Evolutionary conservation across 129 eudicot species (phyloP).

Genomic region (Deinandra increscens): DNA sequence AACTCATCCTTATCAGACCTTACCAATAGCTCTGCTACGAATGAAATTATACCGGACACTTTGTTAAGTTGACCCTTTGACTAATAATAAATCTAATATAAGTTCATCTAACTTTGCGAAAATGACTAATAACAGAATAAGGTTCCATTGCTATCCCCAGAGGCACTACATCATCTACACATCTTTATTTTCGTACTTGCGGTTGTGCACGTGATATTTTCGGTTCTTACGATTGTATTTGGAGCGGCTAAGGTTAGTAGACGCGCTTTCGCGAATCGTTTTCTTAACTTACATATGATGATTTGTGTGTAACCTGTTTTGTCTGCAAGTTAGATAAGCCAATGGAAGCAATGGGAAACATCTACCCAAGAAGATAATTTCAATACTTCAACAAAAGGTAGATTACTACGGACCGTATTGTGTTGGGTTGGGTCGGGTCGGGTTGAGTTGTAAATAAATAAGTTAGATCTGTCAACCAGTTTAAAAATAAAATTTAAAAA

Average conservation of each 20-base stretch:
- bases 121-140: slow-evolving; percentile 51
- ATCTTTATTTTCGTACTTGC: slow-evolving; percentile 91
- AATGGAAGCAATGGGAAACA: slow-evolving; percentile 91
- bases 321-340: slow-evolving; percentile 53
- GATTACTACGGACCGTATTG: too few relatives aligned
- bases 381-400: slow-evolving; percentile 30
- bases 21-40: too few relatives aligned
- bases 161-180: slow-evolving; percentile 88
- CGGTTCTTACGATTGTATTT: slow-evolving; percentile 73
- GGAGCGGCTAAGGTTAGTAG: slow-evolving; percentile 69
- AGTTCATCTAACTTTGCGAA: too few relatives aligned
- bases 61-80: too few relatives aligned
- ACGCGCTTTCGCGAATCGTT: neutral
- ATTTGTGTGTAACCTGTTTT: neutral
- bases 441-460: too few relatives aligned
- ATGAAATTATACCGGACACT: too few relatives aligned
- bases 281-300: neutral
- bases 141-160: slow-evolving; percentile 73
- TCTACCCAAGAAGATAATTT: slow-evolving; percentile 49
- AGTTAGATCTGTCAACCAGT: too few relatives aligned
- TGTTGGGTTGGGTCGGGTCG: too few relatives aligned
- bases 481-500: neutral
- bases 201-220: slow-evolving; percentile 77
- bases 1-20: too few relatives aligned
- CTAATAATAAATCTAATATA: too few relatives aligned